Conservation (phyloP, 2,329 filamentous ascomycete genomes). For the Septoria petroselini region DNA sequence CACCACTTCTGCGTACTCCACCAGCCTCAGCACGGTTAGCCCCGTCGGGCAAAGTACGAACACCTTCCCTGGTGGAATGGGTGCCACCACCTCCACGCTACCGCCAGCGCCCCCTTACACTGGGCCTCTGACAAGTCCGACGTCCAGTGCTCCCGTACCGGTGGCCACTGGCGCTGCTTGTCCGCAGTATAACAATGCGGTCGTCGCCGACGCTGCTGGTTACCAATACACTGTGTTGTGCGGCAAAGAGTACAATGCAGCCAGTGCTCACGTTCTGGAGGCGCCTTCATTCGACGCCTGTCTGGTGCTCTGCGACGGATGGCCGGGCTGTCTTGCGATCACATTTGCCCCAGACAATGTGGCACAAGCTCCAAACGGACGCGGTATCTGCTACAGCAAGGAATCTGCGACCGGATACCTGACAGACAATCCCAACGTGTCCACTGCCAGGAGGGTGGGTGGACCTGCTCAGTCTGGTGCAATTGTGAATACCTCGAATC, state of each 20-base stretch:
- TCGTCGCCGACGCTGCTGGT: background rate
- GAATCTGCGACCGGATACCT: background rate
- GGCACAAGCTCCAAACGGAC: background rate
- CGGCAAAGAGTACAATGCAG: background rate
- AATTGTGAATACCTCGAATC: background rate
- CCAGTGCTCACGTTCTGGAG: background rate
- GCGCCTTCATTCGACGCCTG: conserved; percentile 12
- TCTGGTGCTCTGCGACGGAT: conserved; percentile 19
- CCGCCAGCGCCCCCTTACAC: conserved; percentile 28
- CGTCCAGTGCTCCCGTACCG: background rate
- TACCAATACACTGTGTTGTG: background rate
- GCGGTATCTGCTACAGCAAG: background rate
- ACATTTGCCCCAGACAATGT: conserved; percentile 16
- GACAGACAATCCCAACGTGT: background rate
- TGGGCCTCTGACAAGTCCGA: conserved; percentile 26
- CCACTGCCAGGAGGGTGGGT: background rate
- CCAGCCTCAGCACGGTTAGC: conserved; percentile 28
- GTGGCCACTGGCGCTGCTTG: background rate
- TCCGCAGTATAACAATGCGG: background rate
- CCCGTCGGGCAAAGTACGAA: conserved; percentile 23
- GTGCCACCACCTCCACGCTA: conserved; percentile 25
- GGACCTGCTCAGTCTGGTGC: background rate
- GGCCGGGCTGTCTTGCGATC: conserved; percentile 21
- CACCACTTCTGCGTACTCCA: conserved; percentile 30
- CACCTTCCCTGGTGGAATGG: conserved; percentile 31